A percentile compares a stretch with the other conserved stretches of the same genome.
Evolutionary conservation across 768 basidiomycete species (phyloP).

Genomic region (Auriculariales sp.): DNA sequence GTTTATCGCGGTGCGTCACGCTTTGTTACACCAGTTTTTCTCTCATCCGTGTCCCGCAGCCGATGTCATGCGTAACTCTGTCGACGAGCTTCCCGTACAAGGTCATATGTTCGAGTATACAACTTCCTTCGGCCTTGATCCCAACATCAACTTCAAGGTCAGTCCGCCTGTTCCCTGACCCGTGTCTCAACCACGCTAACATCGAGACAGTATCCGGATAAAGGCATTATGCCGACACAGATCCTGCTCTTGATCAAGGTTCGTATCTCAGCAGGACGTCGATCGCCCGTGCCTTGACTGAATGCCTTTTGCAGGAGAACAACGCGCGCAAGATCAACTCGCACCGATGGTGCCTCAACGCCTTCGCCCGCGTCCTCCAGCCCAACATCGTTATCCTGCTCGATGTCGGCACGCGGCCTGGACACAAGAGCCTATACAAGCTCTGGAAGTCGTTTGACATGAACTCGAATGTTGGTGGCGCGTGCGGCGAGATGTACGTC

Average conservation of each 20-base stretch:
- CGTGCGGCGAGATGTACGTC: constrained; percentile 99
- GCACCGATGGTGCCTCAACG: constrained; percentile 96
- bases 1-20: neutral
- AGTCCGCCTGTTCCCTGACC: no score
- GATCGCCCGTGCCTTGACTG: neutral
- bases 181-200: no score
- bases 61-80: constrained; percentile 37
- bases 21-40: no score
- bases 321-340: constrained; percentile 97
- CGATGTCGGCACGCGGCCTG: constrained; percentile 88
- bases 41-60: neutral
- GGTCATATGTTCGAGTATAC: constrained; percentile 80
- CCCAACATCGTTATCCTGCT: constrained; percentile 86
- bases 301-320: constrained; percentile 58
- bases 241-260: constrained; percentile 46
- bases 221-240: constrained; percentile 89
- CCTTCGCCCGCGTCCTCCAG: constrained; percentile 69
- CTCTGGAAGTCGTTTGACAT: constrained; percentile 93
- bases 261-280: constrained; percentile 23
- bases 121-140: constrained; percentile 63
- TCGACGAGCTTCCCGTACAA: constrained; percentile 59
- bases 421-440: constrained; percentile 77
- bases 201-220: constrained; percentile 84
- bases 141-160: constrained; percentile 70
- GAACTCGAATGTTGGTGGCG: constrained; percentile 85